Evolutionary conservation across 2,329 filamentous ascomycete species (phyloP), one percentile per base, ranked within the genome.

Genomic region (Colletotrichum gigasporum): DNA sequence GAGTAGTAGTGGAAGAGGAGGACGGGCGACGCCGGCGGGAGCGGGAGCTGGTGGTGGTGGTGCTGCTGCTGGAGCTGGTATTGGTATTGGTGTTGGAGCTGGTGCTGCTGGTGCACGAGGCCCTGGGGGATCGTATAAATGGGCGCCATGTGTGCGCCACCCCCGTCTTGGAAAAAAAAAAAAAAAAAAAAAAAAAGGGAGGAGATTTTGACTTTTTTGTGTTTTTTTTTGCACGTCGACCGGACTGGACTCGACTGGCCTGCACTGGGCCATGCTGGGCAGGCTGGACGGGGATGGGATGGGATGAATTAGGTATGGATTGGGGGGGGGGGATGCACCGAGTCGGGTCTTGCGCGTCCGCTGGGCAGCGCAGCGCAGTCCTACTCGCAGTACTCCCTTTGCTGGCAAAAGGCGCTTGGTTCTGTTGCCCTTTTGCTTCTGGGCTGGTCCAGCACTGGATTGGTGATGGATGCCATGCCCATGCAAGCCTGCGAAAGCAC

Each of bases 121-220:
- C 39, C 24, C 18, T 24, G 39, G 39, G 39, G 42, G 42, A 45
- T 45, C 42, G 42, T 20, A 45, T 45, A 45, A 45, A 45, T 22
- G 24, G 28, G n/a, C 45, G 24, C 22, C 4, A 16, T 26, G 24
- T 10, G 12, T 14, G 5, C 34, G 50, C 51, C 37, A 24, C 26
- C 16, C 7, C 12, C 16, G 26, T 16, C 9, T 26, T 5, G 37
- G 26, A 4, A 9, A 44, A 34, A 26, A 6, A 4, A 14, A 18
- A 39, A 16, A 16, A 16, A n/a, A n/a, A 8, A n/a, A 16, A 39
- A 41, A 26, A n/a, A 41, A 26, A n/a, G 20, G 4, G 51, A 41
- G 37, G 37, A 16, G n/a, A 32, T 54, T 44, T 54, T 54, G 51
- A 54, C 37, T 44, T 54, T 42, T 41, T 42, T 22, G 35, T 42